Evolutionary conservation across 306 rosid species (phyloP), one percentile per base, ranked within the genome.

Genomic region (Cucurbita ficifolia): DNA sequence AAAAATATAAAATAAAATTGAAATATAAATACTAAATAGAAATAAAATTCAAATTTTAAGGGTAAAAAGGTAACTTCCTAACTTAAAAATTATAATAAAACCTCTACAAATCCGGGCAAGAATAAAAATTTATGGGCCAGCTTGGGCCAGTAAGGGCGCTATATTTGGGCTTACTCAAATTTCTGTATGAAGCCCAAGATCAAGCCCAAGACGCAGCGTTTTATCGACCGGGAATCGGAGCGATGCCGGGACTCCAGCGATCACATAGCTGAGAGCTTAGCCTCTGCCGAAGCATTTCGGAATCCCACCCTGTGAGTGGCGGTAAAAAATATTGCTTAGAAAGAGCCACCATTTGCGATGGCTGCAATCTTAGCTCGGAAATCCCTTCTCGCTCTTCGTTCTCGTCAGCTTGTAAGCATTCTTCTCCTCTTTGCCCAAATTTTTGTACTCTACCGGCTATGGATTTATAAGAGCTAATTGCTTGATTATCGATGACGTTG

Each of bases 281-380:
- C 45, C 38, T 45, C 7, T 11, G 18, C 40, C 22, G 18, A 70
- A 60, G 39, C 63, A 35, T 35, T 72, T 72, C 45, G 39, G 62
- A 73, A n/a, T 73, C 68, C 16, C 5, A 5, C 55, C 42, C 21
- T 24, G 5, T 35, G 49, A 36, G 62, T 21, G 7, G 10, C 36
- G 76, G 61, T 18, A 52, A 19, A 53, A 0, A 33, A 33, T 22
- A 35, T 22, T 42, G 3, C 10, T 63, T 24, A 10, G 36, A 55
- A 1, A 69, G 56, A 63, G 77, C 36, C 77, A 36, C 46, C 61
- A 7, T 65, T 67, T 4, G 38, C 59, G 24, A 94, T 91, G 99
- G 96, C 97, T 79, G 92, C 96, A 63, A 73, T 85, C 78, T 76
- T 94, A 63, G 99, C 99, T 82, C 91, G 96, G 70, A 94, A 91